A percentile compares a stretch with the other conserved stretches of the same genome.
phyloP scores from a whole-genome alignment of 169 alveolate species.

The Plasmodium cynomolgi region DNA sequence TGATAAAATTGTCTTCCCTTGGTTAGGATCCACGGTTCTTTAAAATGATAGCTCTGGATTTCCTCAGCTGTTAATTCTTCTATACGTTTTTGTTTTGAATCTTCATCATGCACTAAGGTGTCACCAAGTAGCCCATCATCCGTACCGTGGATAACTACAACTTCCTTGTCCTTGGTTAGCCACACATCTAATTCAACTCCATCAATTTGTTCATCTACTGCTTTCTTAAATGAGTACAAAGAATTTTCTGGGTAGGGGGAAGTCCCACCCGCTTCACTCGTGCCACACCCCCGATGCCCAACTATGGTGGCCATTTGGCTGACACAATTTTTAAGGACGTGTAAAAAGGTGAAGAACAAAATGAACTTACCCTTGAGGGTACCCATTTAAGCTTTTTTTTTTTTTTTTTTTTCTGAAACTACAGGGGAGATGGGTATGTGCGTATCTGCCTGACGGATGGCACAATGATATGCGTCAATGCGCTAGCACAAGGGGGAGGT shows the following conservation, averaged over 20 bases:
- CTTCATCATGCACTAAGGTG: constrained; percentile 11
- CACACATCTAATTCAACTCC: constrained; percentile 85
- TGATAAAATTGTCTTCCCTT: constrained; percentile 15
- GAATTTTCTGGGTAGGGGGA: constrained; percentile 81
- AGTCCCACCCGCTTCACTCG: constrained; percentile 79
- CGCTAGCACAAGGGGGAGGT: not conserved
- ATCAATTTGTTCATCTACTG: constrained; percentile 73
- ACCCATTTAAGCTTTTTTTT: not conserved
- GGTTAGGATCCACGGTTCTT: constrained; percentile 54
- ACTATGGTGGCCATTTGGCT: constrained; percentile 31
- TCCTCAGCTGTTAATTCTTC: constrained; percentile 67
- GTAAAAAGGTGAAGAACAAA: not conserved
- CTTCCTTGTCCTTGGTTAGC: constrained; percentile 77
- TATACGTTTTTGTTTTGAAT: not conserved
- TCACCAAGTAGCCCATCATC: constrained; percentile 42
- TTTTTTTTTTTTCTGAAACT: not conserved
- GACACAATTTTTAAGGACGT: not conserved
- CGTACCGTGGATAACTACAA: constrained; percentile 82
- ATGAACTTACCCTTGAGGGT: not conserved
- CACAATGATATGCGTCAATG: not conserved
- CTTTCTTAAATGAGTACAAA: constrained; percentile 76
- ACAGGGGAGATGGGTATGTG: not conserved
- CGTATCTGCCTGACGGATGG: not conserved
- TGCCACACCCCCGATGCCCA: constrained; percentile 87
- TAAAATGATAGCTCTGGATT: constrained; percentile 35